A percentile compares a stretch with the other conserved stretches of the same genome.
These are phyloP conservation scores for Colletotrichum costaricense DNA, from an alignment of 2,329 filamentous ascomycete genomes.

Conservation along the genomic window DNA sequence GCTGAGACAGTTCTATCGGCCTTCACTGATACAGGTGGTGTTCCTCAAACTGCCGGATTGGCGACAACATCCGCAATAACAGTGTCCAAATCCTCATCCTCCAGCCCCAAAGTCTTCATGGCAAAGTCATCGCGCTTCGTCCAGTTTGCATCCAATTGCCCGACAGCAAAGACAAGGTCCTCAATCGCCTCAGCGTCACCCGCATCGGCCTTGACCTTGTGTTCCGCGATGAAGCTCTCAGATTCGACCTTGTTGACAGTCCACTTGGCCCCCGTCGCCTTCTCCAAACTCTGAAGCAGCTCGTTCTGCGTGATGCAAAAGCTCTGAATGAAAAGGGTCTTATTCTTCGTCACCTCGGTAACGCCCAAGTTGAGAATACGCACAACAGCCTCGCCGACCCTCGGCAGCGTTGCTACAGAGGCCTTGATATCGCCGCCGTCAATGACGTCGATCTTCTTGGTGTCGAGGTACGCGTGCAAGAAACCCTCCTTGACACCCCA, in stretches of 20 bases:
- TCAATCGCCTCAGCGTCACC: conserved; percentile 53
- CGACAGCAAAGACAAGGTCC: conserved; percentile 62
- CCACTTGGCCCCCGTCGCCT: conserved; percentile 46
- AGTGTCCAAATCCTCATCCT: conserved; percentile 58
- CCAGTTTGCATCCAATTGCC: conserved; percentile 61
- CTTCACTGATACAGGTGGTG: neutral
- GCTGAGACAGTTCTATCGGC: neutral
- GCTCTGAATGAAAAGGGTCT: conserved; percentile 52
- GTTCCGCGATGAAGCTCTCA: conserved; percentile 50
- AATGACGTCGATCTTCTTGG: conserved; percentile 46
- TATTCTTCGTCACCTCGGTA: conserved; percentile 44
- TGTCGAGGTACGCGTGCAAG: conserved; percentile 47
- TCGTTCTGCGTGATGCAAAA: conserved; percentile 52
- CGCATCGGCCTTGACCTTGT: conserved; percentile 50
- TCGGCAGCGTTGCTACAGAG: conserved; percentile 49
- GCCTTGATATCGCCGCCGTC: conserved; percentile 46
- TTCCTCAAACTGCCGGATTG: neutral
- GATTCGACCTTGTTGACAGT: conserved; percentile 47
- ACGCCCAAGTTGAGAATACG: conserved; percentile 41
- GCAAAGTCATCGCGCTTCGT: conserved; percentile 55
- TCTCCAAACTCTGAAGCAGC: conserved; percentile 47
- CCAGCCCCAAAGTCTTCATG: conserved; percentile 58
- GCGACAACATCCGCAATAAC: conserved; percentile 51
- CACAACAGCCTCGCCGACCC: conserved; percentile 48
- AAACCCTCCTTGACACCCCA: conserved; percentile 51